A percentile compares a stretch with the other conserved stretches of the same genome.
These are phyloP conservation scores for Tieghemiomyces parasiticus DNA, from an alignment of 192 early-diverging fungal genomes.

Conservation along the genomic window DNA sequence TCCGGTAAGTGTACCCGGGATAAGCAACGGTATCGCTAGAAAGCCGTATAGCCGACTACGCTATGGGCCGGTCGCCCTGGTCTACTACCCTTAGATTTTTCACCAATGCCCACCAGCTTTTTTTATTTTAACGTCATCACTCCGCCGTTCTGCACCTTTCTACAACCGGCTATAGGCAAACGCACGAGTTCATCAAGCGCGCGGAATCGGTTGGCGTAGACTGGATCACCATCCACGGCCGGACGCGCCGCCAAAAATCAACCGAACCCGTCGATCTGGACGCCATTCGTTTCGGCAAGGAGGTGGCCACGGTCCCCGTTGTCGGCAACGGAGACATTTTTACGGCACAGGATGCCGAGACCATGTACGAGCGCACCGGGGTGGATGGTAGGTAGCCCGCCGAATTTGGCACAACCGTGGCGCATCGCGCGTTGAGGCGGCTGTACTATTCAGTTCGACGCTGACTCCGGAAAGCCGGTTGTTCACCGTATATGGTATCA, in stretches of 20 bases:
- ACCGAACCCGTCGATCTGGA: slow-evolving; percentile 69
- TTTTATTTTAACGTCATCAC: too few species aligned
- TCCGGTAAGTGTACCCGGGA: slow-evolving; percentile 33
- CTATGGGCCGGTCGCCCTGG: too few species aligned
- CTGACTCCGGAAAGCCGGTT: too few species aligned
- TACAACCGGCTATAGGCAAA: too few species aligned
- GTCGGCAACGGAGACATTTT: slow-evolving; percentile 85
- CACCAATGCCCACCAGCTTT: too few species aligned
- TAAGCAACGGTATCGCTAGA: too few species aligned
- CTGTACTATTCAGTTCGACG: too few species aligned
- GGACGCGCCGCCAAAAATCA: slow-evolving; percentile 64
- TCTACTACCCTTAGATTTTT: too few species aligned
- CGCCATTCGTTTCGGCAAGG: slow-evolving; percentile 69
- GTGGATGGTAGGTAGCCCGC: slow-evolving; percentile 45
- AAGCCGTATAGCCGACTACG: too few species aligned
- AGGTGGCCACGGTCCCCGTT: slow-evolving; percentile 61
- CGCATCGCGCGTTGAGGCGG: neutral
- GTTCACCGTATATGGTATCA: neutral
- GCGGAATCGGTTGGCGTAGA: slow-evolving; percentile 79
- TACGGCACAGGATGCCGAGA: slow-evolving; percentile 52
- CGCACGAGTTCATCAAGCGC: slow-evolving; percentile 69
- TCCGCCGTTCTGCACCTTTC: too few species aligned
- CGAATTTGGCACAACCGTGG: too few species aligned
- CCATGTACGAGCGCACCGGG: slow-evolving; percentile 56
- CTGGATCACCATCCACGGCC: slow-evolving; percentile 82